Base-by-base conservation (phyloP, 257 asterid genomes). In the Anisodus acutangulus region DNA sequence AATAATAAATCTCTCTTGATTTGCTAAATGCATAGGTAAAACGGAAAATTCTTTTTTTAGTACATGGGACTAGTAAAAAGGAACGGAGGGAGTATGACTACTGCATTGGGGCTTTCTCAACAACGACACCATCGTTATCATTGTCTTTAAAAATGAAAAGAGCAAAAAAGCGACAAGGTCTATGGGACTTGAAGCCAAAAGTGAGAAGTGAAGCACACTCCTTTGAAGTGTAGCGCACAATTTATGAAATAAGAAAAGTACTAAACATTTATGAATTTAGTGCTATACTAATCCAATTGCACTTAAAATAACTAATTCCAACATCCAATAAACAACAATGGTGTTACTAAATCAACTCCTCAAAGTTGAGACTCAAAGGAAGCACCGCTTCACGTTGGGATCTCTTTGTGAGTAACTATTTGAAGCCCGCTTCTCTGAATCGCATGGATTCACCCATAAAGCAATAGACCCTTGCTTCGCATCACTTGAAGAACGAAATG, bases 291-390 rank as follows among this genome's bases (percentile, higher is more conserved):
- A 26, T 59, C 64, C 22, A 58, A 17, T 58, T 17, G 64, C 22
- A 58, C 16, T 8, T 16, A 58, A 17, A 58, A 19, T 6, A 59
- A 59, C 64, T 59, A 59, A 17, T 59, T 17, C 17, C 64, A 58
- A 59, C 4, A 19, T 59, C 64, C 64, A 59, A 59, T 59, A 17
- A 59, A 59, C 26, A 59, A 17, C 64, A 59, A 6, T 59, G 26
- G 6, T 59, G 79, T 70, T 70, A 70, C 79, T 43, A 8, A 69
- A 70, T 70, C 79, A 70, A 70, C 79, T 70, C 26, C 3, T 19
- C 79, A 70, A 41, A 3, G 78, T 68, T 37, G 78, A 68, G 53
- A 68, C 7, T 39, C 26, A 39, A 45, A 15, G 26, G 12, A 68
- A 12, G 15, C 26, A 68, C 39, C 12, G 45, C 53, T 39, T 3